Percentiles rank a stretch among this genome's conserved stretches.
Evolutionary conservation across 2,329 filamentous ascomycete species (phyloP).

Genomic region (Colletotrichum horii): DNA sequence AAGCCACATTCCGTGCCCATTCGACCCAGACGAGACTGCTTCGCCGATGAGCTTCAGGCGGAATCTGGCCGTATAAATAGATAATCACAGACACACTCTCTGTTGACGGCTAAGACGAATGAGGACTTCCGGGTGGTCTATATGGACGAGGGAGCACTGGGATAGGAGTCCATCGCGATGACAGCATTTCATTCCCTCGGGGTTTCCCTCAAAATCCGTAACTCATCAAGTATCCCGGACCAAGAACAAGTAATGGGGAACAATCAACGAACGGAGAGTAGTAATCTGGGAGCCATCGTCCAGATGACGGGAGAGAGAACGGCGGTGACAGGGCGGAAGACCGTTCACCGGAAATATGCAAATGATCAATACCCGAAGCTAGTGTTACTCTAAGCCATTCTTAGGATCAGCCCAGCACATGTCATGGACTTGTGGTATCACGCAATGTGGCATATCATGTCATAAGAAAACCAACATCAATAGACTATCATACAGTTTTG

Average conservation of each 20-base stretch:
- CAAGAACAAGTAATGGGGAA: not conserved
- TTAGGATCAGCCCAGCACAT: rapidly evolving
- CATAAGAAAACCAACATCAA: slow-evolving; percentile 11
- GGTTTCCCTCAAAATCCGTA: not conserved
- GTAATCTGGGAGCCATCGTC: not conserved
- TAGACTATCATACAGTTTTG: slow-evolving; percentile 19
- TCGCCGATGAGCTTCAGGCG: not conserved
- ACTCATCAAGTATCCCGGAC: not conserved
- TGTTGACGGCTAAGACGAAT: not conserved
- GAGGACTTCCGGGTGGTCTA: not conserved
- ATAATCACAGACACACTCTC: not conserved
- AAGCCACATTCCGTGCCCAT: rapidly evolving
- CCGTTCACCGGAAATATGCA: no score
- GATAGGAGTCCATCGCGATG: not conserved
- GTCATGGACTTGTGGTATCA: not conserved
- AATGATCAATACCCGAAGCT: rapidly evolving
- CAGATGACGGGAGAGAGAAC: not conserved
- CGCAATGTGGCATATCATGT: not conserved
- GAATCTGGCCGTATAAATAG: not conserved
- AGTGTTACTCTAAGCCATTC: rapidly evolving
- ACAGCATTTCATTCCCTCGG: rapidly evolving
- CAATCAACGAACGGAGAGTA: rapidly evolving
- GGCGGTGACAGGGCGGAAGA: not conserved
- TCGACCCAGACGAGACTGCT: rapidly evolving
- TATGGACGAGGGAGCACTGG: not conserved